Conservation (phyloP, 139 green algal species). For the Ostreobium quekettii region DNA sequence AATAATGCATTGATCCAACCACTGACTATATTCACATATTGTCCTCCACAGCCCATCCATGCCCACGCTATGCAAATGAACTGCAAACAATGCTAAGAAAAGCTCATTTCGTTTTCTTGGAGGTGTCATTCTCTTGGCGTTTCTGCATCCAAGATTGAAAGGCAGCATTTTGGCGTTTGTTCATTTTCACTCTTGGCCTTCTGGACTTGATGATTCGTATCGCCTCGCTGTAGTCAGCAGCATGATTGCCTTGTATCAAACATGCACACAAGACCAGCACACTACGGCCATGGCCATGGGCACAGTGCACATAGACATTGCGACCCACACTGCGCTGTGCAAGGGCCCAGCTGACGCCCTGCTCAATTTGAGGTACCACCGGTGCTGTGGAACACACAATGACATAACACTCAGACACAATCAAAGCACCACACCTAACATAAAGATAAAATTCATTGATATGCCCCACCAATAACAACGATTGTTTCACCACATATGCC, state of each 20-base stretch:
- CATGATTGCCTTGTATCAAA: slow-evolving; percentile 30
- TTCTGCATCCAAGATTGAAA: neutral
- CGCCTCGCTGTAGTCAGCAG: slow-evolving; percentile 17
- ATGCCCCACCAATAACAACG: neutral
- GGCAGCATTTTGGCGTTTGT: neutral
- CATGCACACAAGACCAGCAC: slow-evolving; percentile 43
- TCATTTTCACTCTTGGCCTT: slow-evolving; percentile 3
- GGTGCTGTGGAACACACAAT: no score
- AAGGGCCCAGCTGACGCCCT: slow-evolving; percentile 40
- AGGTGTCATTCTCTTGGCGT: neutral
- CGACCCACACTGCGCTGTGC: slow-evolving; percentile 25
- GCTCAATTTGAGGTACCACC: slow-evolving; percentile 36
- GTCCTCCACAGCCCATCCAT: no score
- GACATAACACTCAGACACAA: no score
- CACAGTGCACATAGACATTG: slow-evolving; percentile 52
- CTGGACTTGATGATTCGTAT: slow-evolving; percentile 21
- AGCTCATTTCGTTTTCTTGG: no score
- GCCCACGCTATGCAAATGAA: no score
- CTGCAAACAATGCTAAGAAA: no score
- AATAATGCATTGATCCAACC: no score
- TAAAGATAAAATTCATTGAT: neutral
- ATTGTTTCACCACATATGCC: neutral
- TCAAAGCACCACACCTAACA: neutral
- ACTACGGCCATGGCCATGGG: slow-evolving; percentile 47
- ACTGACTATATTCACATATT: no score